Evolutionary conservation across 2,329 filamentous ascomycete species (phyloP).

Genomic region (Acarospora socialis): DNA sequence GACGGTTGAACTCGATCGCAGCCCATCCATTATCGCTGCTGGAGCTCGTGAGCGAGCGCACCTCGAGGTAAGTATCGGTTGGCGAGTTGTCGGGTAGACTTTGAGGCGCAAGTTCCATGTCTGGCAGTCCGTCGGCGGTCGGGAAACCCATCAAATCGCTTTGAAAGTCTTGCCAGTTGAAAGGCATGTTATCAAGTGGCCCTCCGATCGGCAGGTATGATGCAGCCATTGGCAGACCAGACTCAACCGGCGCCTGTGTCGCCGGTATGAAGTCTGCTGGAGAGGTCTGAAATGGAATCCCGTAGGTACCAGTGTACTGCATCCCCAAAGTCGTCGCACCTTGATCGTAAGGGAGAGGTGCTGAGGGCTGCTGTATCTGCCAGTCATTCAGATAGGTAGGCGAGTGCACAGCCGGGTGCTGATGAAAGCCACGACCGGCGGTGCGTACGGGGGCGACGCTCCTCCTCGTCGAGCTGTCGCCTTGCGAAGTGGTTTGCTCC

Average conservation of each 20-base stretch:
- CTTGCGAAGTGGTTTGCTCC: conserved; percentile 21
- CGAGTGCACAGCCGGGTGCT: conserved; percentile 5
- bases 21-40: conserved; percentile 78
- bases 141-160: conserved; percentile 27
- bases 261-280: conserved; percentile 46
- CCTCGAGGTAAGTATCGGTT: conserved; percentile 69
- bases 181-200: conserved; percentile 50
- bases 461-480: conserved; percentile 6
- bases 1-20: conserved; percentile 55
- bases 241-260: conserved; percentile 47
- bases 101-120: conserved; percentile 22
- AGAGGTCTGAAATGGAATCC: conserved; percentile 42
- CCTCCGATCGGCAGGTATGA: conserved; percentile 41
- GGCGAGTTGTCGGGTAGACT: conserved; percentile 48
- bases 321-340: conserved; percentile 6
- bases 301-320: conserved; percentile 17
- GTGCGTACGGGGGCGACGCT: no score
- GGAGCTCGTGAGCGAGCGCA: conserved; percentile 68
- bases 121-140: conserved; percentile 32
- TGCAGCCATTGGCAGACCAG: conserved; percentile 46
- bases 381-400: conserved; percentile 6
- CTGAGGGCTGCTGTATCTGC: conserved; percentile 3
- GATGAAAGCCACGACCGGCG: no score
- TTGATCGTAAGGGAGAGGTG: conserved; percentile 1
- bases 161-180: conserved; percentile 62